These are phyloP conservation scores for Diaporthe aspalathi DNA, from an alignment of 2,329 filamentous ascomycete species.

Conservation along the genomic window DNA sequence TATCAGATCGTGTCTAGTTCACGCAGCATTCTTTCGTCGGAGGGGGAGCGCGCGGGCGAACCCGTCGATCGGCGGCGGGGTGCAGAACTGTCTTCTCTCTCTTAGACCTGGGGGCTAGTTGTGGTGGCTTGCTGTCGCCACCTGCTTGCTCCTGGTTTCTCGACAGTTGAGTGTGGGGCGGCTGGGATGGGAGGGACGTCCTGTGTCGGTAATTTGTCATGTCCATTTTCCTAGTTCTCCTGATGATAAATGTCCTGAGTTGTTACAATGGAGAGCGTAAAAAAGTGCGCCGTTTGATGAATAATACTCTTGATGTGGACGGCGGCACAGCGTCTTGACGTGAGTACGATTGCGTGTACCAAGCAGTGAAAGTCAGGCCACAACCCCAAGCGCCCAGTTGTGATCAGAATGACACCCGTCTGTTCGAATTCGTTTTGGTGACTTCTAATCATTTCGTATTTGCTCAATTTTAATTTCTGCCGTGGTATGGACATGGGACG, in stretches of 20 bases:
- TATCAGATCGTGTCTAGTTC: not conserved
- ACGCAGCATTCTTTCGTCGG: not conserved
- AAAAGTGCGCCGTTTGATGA: not conserved
- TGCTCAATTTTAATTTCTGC: constrained; percentile 16
- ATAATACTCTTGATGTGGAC: constrained; percentile 19
- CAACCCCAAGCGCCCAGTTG: constrained; percentile 1
- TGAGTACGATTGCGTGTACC: constrained; percentile 1
- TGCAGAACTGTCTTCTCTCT: constrained; percentile 73
- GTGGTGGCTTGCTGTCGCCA: not conserved
- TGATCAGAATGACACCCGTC: not conserved
- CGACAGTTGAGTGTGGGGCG: constrained; percentile 58
- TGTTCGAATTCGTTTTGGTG: not conserved
- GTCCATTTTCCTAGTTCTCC: not conserved
- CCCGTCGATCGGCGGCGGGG: constrained; percentile 19
- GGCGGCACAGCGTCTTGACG: not conserved
- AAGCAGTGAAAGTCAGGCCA: constrained; percentile 2
- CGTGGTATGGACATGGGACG: not conserved
- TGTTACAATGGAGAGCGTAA: not conserved
- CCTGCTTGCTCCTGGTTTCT: constrained; percentile 42
- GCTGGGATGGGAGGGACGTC: constrained; percentile 73
- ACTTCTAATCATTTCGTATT: constrained; percentile 28
- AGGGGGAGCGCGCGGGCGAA: not conserved
- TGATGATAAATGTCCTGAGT: constrained; percentile 26
- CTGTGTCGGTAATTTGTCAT: constrained; percentile 33
- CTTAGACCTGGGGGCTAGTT: constrained; percentile 55